A percentile compares a stretch with the other conserved stretches of the same genome.
Evolutionary conservation across 306 rosid species (phyloP).

Genomic region (peach (Prunus persica)): Prunus_persica_NCBIv2 NC_034012.1:14526001-14526500

Average conservation of each 20-base stretch:
- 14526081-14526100: slow-evolving; percentile 62
- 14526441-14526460: too few relatives aligned
- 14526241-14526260: slow-evolving; percentile 85
- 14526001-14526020: slow-evolving; percentile 78
- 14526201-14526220: slow-evolving; percentile 70
- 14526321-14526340: slow-evolving; percentile 90
- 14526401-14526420: too few relatives aligned
- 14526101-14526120: slow-evolving; percentile 87
- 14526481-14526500: too few relatives aligned
- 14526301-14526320: slow-evolving; percentile 80
- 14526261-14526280: slow-evolving; percentile 88
- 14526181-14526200: neutral
- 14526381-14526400: too few relatives aligned
- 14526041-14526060: slow-evolving; percentile 93
- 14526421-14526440: too few relatives aligned
- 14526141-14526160: slow-evolving; percentile 9
- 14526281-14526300: slow-evolving; percentile 88
- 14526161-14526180: slow-evolving; percentile 7
- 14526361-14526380: slow-evolving; percentile 18
- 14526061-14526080: slow-evolving; percentile 90
- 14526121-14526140: slow-evolving; percentile 31
- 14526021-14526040: slow-evolving; percentile 93
- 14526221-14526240: slow-evolving; percentile 90
- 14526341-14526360: slow-evolving; percentile 89
- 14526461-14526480: too few relatives aligned